Percentiles rank a stretch among this genome's conserved stretches.
phyloP scores from a whole-genome alignment of 2,329 filamentous ascomycete genomes.

The Fusarium mexicanum region DNA sequence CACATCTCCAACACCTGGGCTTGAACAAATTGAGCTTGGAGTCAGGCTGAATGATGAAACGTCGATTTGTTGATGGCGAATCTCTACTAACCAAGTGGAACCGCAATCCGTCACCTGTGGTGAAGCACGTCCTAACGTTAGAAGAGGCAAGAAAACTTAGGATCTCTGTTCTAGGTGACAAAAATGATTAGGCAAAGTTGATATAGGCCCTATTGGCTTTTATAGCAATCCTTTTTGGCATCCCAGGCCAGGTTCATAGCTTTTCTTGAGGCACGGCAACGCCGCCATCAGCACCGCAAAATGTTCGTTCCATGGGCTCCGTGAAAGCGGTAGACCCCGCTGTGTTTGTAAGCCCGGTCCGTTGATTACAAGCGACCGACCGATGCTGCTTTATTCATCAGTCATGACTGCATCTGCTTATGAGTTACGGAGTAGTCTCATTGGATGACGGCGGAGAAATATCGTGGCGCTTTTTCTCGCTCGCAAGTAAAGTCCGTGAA shows the following conservation, averaged over 20 bases:
- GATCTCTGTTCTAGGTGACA: not conserved
- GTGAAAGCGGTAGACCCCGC: conserved; percentile 16
- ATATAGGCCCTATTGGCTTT: not conserved
- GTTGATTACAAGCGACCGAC: conserved; percentile 3
- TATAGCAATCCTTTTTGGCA: not conserved
- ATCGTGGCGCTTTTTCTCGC: conserved; percentile 31
- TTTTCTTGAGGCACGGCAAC: conserved; percentile 7
- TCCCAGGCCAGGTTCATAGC: not conserved
- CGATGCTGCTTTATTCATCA: not conserved
- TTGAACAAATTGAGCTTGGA: conserved; percentile 3
- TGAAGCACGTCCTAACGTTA: not conserved
- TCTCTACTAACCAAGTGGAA: conserved; percentile 17
- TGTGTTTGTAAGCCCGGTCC: conserved; percentile 19
- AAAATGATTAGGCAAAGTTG: not conserved
- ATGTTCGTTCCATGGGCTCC: not conserved
- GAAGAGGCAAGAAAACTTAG: not conserved
- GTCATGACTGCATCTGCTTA: not conserved
- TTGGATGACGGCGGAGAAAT: not conserved
- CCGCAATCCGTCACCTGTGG: not conserved
- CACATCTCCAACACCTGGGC: not conserved
- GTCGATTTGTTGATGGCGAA: conserved; percentile 22
- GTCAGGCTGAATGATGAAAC: conserved; percentile 29
- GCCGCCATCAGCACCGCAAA: conserved; percentile 21
- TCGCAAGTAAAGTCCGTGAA: conserved; percentile 39
- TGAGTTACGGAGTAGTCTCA: not conserved